Percentiles rank a stretch among this genome's conserved stretches.
Conservation (phyloP, 2,329 filamentous ascomycete genomes). For the Fusarium transvaalense region DNA sequence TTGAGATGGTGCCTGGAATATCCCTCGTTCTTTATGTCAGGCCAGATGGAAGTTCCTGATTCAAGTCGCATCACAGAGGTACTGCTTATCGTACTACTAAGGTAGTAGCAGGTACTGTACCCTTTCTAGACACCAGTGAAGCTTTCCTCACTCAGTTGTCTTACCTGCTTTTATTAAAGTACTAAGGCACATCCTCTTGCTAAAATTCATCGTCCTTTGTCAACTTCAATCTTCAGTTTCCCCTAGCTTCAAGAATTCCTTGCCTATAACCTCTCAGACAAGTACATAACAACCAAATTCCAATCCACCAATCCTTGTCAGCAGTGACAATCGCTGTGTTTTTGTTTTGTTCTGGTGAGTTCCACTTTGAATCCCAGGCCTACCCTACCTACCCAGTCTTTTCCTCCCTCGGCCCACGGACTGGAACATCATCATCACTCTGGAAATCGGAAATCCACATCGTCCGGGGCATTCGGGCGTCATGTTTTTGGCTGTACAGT, state of each 20-base stretch:
- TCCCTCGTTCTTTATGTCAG: constrained; percentile 17
- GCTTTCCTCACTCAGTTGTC: constrained; percentile 23
- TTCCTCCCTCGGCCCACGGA: constrained; percentile 23
- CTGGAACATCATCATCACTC: constrained; percentile 37
- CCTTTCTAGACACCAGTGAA: constrained; percentile 4
- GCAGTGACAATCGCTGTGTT: constrained; percentile 32
- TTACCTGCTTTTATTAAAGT: constrained; percentile 1
- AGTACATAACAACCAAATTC: constrained; percentile 21
- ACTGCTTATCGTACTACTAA: no score
- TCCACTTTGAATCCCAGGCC: constrained; percentile 21
- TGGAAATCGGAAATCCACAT: constrained; percentile 36
- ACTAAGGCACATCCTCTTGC: background rate
- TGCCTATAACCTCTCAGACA: constrained; percentile 23
- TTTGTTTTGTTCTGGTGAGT: constrained; percentile 40
- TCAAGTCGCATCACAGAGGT: background rate
- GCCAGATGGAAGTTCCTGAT: constrained; percentile 15
- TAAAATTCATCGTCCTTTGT: background rate
- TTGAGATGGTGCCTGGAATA: constrained; percentile 27
- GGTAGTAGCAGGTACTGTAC: background rate
- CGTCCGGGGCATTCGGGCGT: constrained; percentile 24
- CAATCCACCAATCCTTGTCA: constrained; percentile 25
- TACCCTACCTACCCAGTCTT: constrained; percentile 4
- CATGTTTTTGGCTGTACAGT: constrained; percentile 30
- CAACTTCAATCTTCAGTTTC: constrained; percentile 1
- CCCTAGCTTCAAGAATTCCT: constrained; percentile 10